phyloP scores from a whole-genome alignment of 352 stramenopile genomes.

The Pythium pyrilobum region DNA sequence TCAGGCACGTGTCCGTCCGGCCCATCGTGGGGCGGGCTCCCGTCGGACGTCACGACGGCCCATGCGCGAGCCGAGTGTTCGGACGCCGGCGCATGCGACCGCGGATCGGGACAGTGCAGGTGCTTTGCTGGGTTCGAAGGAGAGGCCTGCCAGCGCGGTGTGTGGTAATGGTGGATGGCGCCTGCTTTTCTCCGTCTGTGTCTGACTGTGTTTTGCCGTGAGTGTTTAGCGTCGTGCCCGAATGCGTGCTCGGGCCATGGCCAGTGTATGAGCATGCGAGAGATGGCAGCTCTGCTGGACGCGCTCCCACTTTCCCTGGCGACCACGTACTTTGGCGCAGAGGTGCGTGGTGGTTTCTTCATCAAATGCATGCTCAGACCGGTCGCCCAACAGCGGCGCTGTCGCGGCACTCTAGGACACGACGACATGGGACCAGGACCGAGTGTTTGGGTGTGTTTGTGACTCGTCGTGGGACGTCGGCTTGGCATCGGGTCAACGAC shows the following conservation, averaged over 20 bases:
- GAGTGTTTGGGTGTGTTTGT: conserved; percentile 72
- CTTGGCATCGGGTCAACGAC: conserved; percentile 61
- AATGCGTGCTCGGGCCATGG: conserved; percentile 71
- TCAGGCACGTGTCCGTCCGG: conserved; percentile 63
- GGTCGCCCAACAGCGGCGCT: too few relatives aligned
- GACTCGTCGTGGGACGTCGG: conserved; percentile 75
- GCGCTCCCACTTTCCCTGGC: conserved; percentile 51
- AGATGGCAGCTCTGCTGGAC: conserved; percentile 37
- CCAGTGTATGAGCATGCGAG: conserved; percentile 63
- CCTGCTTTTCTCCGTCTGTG: too few relatives aligned
- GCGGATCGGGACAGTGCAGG: conserved; percentile 44
- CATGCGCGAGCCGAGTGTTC: conserved; percentile 59
- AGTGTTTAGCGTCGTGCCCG: conserved; percentile 26
- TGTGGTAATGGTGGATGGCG: background rate
- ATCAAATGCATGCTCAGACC: too few relatives aligned
- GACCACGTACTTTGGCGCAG: conserved; percentile 51
- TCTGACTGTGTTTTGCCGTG: background rate
- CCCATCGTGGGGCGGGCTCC: conserved; percentile 55
- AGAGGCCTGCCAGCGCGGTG: conserved; percentile 64
- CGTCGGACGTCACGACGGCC: conserved; percentile 29
- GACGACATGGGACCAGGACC: conserved; percentile 73
- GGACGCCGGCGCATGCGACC: conserved; percentile 54
- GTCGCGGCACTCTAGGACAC: too few relatives aligned
- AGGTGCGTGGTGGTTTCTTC: conserved; percentile 26
- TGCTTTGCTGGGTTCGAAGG: conserved; percentile 70